Percentiles rank a stretch among this genome's conserved stretches.
Evolutionary conservation across 139 green algal genomes (phyloP).

Genomic region (Chlorella sp.): DNA sequence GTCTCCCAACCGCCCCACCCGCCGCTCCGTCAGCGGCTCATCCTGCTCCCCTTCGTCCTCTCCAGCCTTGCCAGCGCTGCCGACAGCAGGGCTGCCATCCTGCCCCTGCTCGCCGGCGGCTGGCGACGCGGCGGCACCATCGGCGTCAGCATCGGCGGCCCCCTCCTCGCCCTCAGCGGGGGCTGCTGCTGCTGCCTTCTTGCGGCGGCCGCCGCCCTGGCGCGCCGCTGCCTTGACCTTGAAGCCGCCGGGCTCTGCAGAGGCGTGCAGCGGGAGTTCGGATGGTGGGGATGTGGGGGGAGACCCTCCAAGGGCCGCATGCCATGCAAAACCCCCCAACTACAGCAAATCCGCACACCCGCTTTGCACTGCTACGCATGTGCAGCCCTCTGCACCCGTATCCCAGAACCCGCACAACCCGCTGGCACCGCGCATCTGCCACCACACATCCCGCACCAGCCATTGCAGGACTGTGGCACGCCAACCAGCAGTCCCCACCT

Average conservation of each 20-base stretch:
- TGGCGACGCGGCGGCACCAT: neutral
- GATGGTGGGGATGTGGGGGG: too few relatives aligned
- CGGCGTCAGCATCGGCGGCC: neutral
- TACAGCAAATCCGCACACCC: too few relatives aligned
- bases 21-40: neutral
- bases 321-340: too few relatives aligned
- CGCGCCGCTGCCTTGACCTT: slow-evolving; percentile 30
- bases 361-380: too few relatives aligned
- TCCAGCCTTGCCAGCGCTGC: neutral
- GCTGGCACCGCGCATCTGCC: too few relatives aligned
- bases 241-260: slow-evolving; percentile 47
- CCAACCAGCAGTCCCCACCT: slow-evolving; percentile 1
- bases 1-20: slow-evolving; percentile 8
- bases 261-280: neutral
- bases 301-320: too few relatives aligned
- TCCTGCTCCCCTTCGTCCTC: neutral
- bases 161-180: neutral
- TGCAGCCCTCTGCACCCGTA: too few relatives aligned
- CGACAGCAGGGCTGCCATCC: neutral
- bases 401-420: too few relatives aligned
- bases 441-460: too few relatives aligned
- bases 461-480: too few relatives aligned
- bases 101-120: neutral
- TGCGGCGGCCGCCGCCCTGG: slow-evolving; percentile 12
- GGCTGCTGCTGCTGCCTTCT: neutral